Evolutionary conservation across 2,329 filamentous ascomycete species (phyloP), one percentile per base, ranked within the genome.

Genomic region (Dactylellina sp.): DNA sequence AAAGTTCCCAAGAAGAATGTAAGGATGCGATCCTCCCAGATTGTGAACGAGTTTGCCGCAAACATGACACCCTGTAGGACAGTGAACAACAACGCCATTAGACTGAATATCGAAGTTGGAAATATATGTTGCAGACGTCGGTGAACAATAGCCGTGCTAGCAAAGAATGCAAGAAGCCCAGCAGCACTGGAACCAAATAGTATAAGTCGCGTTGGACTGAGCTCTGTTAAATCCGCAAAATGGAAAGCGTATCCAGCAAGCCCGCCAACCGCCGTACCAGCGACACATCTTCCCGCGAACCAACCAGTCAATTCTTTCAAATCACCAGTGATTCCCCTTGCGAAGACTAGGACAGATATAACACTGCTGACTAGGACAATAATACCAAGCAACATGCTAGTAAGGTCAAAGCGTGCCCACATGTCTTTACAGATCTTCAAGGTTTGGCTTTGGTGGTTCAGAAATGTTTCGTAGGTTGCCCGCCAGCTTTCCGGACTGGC

Each of bases 1-100:
- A 98, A 97, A 0, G 93, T 95, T 1, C 89, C 88, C 70, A 97
- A 87, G 82, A 98, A 94, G 83, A 96, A 97, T 1, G 97, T 85
- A 2, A 97, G 85, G 64, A 97, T 97, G 12, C 92, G 91, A 79
- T 99, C 95, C 82, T 99, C 95, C 93, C 95, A 99, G 77, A 99
- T 97, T 0, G 94, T 98, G 82, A 93, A 99, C 0, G 95, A 99
- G 82, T 99, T 99, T 2, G 95, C 95, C 0, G 94, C 94, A 80
- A 98, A 99, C 6, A 95, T 94, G 57, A 91, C 84, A n/a, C 93
- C 96, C 79, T 97, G 92, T 75, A 90, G 88, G n/a, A 93, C 81
- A 0, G 93, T 93, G 77, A 96, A 92, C 12, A 93, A 80, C 24
- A 92, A 84, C 4, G 92, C 89, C 71, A 96, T 83, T 89, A 91